Percentiles rank a stretch among this genome's conserved stretches.
Conservation (phyloP, 768 basidiomycete genomes). For the Royoungia palumana region DNA sequence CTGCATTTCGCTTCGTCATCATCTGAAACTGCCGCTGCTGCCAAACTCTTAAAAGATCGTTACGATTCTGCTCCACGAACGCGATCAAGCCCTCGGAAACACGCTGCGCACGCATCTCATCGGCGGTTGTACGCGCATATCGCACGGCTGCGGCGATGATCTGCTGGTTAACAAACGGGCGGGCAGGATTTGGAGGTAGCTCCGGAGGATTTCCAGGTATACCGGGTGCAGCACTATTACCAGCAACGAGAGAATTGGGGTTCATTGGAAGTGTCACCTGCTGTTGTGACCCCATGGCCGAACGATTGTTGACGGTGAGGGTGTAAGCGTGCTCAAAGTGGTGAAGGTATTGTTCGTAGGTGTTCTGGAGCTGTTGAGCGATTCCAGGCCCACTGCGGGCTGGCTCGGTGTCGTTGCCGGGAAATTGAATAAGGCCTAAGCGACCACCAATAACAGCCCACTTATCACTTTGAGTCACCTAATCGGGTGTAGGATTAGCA, state of each 20-base stretch:
- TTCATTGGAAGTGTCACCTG: slow-evolving; percentile 15
- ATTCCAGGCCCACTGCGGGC: slow-evolving; percentile 58
- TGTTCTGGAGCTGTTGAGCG: slow-evolving; percentile 55
- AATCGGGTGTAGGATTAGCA: slow-evolving; percentile 9
- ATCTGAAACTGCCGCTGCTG: slow-evolving; percentile 27
- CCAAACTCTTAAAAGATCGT: slow-evolving; percentile 22
- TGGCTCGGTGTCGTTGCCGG: slow-evolving; percentile 57
- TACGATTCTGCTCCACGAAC: slow-evolving; percentile 55
- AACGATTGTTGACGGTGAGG: slow-evolving; percentile 33
- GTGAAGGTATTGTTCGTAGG: slow-evolving; percentile 57
- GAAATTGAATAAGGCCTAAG: slow-evolving; percentile 64
- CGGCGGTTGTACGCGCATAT: slow-evolving; percentile 43
- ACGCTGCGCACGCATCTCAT: slow-evolving; percentile 52
- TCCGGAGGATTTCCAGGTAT: slow-evolving; percentile 21
- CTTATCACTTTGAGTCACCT: slow-evolving; percentile 54
- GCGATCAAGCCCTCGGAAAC: slow-evolving; percentile 50
- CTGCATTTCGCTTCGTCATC: slow-evolving; percentile 17
- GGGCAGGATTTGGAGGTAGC: slow-evolving; percentile 14
- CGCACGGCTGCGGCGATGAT: slow-evolving; percentile 45
- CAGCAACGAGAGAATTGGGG: slow-evolving; percentile 4
- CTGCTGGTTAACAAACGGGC: slow-evolving; percentile 19
- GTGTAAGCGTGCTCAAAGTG: slow-evolving; percentile 58
- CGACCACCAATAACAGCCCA: slow-evolving; percentile 70
- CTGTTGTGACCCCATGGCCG: slow-evolving; percentile 8
- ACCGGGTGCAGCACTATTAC: slow-evolving; percentile 8